These are phyloP conservation scores for Ascoidea asiatica DNA, from an alignment of 805 yeast species.

Conservation along the genomic window DNA sequence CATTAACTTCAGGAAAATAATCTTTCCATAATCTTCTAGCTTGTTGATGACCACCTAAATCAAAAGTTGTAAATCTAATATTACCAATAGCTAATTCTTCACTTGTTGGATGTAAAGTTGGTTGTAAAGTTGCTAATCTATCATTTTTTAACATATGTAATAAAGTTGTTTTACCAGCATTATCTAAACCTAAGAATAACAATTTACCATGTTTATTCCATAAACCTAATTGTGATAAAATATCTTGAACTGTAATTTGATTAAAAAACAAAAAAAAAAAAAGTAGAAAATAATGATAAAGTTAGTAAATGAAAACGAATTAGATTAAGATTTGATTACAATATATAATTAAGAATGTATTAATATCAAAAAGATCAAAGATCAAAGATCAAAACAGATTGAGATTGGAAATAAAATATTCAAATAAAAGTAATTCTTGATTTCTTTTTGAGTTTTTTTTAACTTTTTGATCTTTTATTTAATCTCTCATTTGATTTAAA, in stretches of 20 bases:
- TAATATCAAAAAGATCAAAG: no score
- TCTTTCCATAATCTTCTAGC: conserved; percentile 99
- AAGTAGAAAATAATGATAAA: no score
- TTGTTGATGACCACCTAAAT: conserved; percentile 96
- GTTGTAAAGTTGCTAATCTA: conserved; percentile 93
- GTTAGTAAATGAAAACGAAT: no score
- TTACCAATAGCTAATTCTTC: conserved; percentile 96
- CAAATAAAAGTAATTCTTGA: no score
- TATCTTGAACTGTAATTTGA: conserved; percentile 48
- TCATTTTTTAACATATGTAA: conserved; percentile 85
- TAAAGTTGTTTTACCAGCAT: conserved; percentile 93
- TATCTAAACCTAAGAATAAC: conserved; percentile 90
- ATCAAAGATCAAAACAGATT: no score
- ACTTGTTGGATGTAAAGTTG: conserved; percentile 96
- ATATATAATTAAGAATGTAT: no score
- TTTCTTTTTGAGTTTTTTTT: no score
- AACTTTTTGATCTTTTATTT: no score
- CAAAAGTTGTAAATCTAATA: conserved; percentile 94
- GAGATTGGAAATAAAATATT: no score
- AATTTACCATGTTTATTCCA: conserved; percentile 95
- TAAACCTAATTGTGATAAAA: conserved; percentile 65
- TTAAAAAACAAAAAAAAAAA: no score
- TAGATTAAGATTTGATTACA: no score
- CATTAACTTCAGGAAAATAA: conserved; percentile 98
- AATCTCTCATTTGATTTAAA: no score